phyloP scores from a whole-genome alignment of 768 basidiomycete species.

The Tulasnella sp. region DNA sequence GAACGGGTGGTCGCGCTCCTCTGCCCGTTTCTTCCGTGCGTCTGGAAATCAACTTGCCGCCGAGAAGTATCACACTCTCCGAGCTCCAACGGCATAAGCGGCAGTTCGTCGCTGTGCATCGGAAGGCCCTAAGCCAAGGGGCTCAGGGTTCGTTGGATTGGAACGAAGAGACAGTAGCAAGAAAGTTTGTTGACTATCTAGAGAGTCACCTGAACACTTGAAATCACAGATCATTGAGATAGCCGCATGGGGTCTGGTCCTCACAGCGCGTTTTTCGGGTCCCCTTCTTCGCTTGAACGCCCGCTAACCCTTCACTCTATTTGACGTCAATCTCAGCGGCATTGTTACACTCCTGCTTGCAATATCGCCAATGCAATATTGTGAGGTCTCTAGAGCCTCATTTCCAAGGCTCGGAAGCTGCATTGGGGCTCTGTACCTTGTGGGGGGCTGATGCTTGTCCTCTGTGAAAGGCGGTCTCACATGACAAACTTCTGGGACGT shows the following conservation, averaged over 20 bases:
- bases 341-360: background rate
- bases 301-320: background rate
- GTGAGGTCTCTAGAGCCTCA: background rate
- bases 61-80: constrained; percentile 74
- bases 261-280: background rate
- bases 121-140: constrained; percentile 83
- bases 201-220: constrained; percentile 52
- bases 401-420: background rate
- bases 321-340: background rate
- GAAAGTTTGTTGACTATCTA: constrained; percentile 70
- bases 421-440: background rate
- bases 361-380: background rate
- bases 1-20: constrained; percentile 57
- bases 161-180: constrained; percentile 69
- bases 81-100: constrained; percentile 89
- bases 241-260: constrained; percentile 2
- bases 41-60: constrained; percentile 63
- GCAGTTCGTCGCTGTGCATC: constrained; percentile 88
- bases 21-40: constrained; percentile 51
- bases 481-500: background rate
- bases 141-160: constrained; percentile 76
- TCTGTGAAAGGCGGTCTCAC: constrained; percentile 7
- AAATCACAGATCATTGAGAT: constrained; percentile 4
- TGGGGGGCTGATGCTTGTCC: background rate
- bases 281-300: background rate